These are phyloP conservation scores for Jackrogersella multiformis DNA, from an alignment of 495 filamentous ascomycete species.

Conservation along the genomic window DNA sequence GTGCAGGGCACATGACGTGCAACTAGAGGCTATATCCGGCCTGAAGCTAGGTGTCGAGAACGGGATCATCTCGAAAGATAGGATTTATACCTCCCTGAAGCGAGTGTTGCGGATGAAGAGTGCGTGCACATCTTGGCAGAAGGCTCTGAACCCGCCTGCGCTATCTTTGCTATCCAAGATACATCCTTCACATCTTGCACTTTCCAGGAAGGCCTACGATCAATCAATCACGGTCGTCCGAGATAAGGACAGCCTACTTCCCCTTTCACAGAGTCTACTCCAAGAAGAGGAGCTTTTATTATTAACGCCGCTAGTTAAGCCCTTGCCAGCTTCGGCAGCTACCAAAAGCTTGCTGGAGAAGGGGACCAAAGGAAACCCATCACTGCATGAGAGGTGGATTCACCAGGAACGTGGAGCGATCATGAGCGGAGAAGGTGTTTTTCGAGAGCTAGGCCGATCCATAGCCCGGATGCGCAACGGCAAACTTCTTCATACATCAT, in stretches of 20 bases:
- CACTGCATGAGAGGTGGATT: slow-evolving; percentile 61
- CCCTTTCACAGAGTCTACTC: slow-evolving; percentile 77
- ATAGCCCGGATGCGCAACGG: slow-evolving; percentile 82
- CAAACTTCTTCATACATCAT: slow-evolving; percentile 87
- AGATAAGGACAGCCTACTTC: slow-evolving; percentile 80
- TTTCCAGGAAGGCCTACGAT: slow-evolving; percentile 85
- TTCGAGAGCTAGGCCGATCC: slow-evolving; percentile 82
- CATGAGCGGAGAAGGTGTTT: slow-evolving; percentile 87
- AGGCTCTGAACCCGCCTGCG: slow-evolving; percentile 81
- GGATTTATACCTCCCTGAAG: slow-evolving; percentile 76
- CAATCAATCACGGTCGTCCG: slow-evolving; percentile 86
- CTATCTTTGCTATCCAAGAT: slow-evolving; percentile 75
- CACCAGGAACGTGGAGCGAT: slow-evolving; percentile 72
- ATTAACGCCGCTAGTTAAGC: slow-evolving; percentile 85
- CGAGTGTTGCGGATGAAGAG: slow-evolving; percentile 79
- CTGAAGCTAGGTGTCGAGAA: slow-evolving; percentile 87
- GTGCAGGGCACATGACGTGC: slow-evolving; percentile 83
- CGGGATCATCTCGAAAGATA: slow-evolving; percentile 77
- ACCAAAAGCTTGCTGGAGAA: slow-evolving; percentile 62
- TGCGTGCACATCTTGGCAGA: slow-evolving; percentile 82
- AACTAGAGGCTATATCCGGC: slow-evolving; percentile 86
- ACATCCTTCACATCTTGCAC: slow-evolving; percentile 77
- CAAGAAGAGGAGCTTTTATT: slow-evolving; percentile 85
- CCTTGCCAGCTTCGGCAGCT: slow-evolving; percentile 81
- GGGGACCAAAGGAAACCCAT: slow-evolving; percentile 54